Base-by-base conservation (phyloP, 768 basidiomycete genomes). In the Amanita molliuscula region DNA sequence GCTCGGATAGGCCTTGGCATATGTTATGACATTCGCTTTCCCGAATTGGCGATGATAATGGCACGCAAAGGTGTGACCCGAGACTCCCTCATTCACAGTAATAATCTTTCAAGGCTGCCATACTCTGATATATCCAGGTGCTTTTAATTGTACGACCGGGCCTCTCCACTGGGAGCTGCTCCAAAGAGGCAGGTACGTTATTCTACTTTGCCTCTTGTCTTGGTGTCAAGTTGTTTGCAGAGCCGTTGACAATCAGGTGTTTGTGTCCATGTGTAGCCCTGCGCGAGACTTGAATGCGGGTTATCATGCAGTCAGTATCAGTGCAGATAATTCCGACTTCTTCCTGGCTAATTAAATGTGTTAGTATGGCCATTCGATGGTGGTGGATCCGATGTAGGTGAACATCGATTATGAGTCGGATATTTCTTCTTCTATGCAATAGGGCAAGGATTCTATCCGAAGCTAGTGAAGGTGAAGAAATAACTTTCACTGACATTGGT, bases 241-340 rank as follows among this genome's bases (percentile, higher is more conserved):
- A 51, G 96, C 96, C 5, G 78, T 93, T 20, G 96, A 99, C 62
- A 97, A 98, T 60, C 94, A 98, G 66, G 79, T 98, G n/a, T 99
- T 79, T 68, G 79, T 97, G 54, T 77, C 88, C 1, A 95, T 94
- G 91, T 95, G 92, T 61, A 96, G 92, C 50, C 93, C 94, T 26
- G 95, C 96, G 2, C 78, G 94, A 20, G 84, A 95, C 56, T 60
- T 84, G 56, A 79, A 67, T 8, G 87, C 90, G 16, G 75, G 75
- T 13, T 98, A 98, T 64, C 91, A 96, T 60, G 92, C 95, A 50
- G 84, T 69, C 26, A 53, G 8, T 38, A 16, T 46, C 37, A 16
- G 48, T 34, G 23, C 25, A 10, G 31, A 15, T 34, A 54, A 18
- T 28, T 4, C 35, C 50, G 29, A 44, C 21, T 47, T 37, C 29